Percentiles rank a stretch among this genome's conserved stretches.
phyloP scores from a whole-genome alignment of 2,329 filamentous ascomycete species.

The Verticillium isaacii region DNA sequence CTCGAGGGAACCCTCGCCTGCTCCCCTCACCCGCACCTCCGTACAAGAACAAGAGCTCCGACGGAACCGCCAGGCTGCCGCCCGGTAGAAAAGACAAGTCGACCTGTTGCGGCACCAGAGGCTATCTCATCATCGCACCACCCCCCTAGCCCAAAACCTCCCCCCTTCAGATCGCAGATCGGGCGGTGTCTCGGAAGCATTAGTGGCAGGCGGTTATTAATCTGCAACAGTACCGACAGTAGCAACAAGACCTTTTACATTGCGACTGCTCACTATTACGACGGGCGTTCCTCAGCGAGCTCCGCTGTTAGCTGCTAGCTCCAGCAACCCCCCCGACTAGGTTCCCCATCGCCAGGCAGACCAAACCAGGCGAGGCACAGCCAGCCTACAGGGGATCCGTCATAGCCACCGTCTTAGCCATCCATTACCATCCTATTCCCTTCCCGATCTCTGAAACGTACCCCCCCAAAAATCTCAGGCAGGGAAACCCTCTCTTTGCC shows the following conservation, averaged over 20 bases:
- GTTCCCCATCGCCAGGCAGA: background rate
- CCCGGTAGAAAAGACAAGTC: background rate
- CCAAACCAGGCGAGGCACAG: background rate
- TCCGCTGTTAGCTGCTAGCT: background rate
- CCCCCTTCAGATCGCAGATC: background rate
- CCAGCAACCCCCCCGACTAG: background rate
- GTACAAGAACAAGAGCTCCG: background rate
- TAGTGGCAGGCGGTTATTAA: conserved; percentile 1
- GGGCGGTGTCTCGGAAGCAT: background rate
- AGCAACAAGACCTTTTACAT: background rate
- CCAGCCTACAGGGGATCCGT: background rate
- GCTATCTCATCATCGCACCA: background rate
- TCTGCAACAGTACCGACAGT: conserved; percentile 1
- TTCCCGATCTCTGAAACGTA: conserved; percentile 2
- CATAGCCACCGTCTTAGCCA: background rate
- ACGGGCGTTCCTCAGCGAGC: background rate
- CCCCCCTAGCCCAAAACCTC: background rate
- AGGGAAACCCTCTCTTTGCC: background rate
- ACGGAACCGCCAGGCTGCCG: background rate
- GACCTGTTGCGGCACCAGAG: background rate
- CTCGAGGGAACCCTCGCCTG: background rate
- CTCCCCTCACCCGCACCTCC: background rate
- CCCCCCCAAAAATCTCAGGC: background rate
- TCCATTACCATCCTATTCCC: conserved; percentile 2
- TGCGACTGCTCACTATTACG: background rate